These are phyloP conservation scores for sunflower (Helianthus annuus) DNA, from an alignment of 129 eudicot genomes.

Conservation along the genomic window DNA sequence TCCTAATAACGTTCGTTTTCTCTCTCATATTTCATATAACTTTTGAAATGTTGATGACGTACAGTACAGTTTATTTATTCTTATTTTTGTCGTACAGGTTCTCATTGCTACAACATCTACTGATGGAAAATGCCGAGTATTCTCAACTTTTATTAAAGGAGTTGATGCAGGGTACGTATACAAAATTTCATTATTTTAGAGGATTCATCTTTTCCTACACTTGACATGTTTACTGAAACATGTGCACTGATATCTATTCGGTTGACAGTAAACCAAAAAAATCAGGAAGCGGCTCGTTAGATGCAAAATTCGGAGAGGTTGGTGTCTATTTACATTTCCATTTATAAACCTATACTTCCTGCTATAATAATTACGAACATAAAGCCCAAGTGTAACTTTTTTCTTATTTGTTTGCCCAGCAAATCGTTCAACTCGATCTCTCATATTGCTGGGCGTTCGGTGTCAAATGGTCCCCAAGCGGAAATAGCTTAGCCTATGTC, in stretches of 20 bases:
- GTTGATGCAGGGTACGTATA: slow-evolving; percentile 80
- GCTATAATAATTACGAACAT: slow-evolving; percentile 7
- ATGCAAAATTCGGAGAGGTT: slow-evolving; percentile 94
- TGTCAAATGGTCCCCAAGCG: slow-evolving; percentile 95
- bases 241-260: slow-evolving; percentile 22
- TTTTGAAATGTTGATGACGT: not conserved
- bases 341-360: not conserved
- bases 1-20: slow-evolving; percentile 78
- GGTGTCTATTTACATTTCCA: slow-evolving; percentile 3
- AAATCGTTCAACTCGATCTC: slow-evolving; percentile 97
- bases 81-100: slow-evolving; percentile 37
- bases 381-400: not conserved
- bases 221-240: slow-evolving; percentile 3
- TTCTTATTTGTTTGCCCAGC: slow-evolving; percentile 52
- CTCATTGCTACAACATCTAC: slow-evolving; percentile 96
- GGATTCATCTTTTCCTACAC: slow-evolving; percentile 18
- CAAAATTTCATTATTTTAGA: slow-evolving; percentile 8
- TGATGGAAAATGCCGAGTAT: slow-evolving; percentile 94
- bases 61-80: not conserved
- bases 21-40: slow-evolving; percentile 1
- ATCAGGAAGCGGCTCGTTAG: slow-evolving; percentile 63
- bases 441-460: slow-evolving; percentile 95
- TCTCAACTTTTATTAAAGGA: slow-evolving; percentile 93
- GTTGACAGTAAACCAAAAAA: slow-evolving; percentile 54
- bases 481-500: slow-evolving; percentile 88